phyloP scores from a whole-genome alignment of 2,329 filamentous ascomycete species.

The Exophiala aquamarina region DNA sequence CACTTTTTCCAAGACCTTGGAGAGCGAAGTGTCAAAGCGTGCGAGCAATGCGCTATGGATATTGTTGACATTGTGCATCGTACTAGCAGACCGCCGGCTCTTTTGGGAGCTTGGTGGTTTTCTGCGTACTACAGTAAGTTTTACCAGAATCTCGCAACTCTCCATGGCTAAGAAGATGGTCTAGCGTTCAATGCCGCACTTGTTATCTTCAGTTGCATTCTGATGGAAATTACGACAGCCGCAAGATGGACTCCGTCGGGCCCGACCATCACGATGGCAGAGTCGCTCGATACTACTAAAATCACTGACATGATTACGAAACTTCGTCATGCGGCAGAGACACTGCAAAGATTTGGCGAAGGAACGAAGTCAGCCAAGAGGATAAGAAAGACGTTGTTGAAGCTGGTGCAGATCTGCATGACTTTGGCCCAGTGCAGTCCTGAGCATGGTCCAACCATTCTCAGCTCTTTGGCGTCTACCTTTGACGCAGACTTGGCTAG shows the following conservation, averaged over 20 bases:
- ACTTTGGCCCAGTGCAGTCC: constrained; percentile 17
- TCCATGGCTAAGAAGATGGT: constrained; percentile 14
- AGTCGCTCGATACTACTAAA: constrained; percentile 10
- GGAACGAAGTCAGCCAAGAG: constrained; percentile 19
- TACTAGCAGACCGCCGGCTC: constrained; percentile 20
- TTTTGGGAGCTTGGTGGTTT: constrained; percentile 45
- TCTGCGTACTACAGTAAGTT: constrained; percentile 38
- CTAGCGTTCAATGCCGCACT: constrained; percentile 37
- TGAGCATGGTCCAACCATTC: constrained; percentile 15
- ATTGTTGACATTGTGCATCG: constrained; percentile 35
- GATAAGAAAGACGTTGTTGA: constrained; percentile 19
- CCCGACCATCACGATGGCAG: constrained; percentile 6
- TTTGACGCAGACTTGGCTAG: constrained; percentile 10
- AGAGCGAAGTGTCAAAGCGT: constrained; percentile 28
- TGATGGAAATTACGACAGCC: constrained; percentile 15
- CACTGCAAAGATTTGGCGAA: constrained; percentile 18
- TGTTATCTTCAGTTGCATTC: constrained; percentile 32
- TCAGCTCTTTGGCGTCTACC: constrained; percentile 13
- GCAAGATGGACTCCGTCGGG: constrained; percentile 5
- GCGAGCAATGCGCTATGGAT: constrained; percentile 33
- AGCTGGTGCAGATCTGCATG: constrained; percentile 23
- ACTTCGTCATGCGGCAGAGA: constrained; percentile 17
- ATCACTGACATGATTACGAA: constrained; percentile 17
- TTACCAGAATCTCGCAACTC: not conserved
- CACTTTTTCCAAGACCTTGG: constrained; percentile 20